Evolutionary conservation across 257 asterid species (phyloP), one percentile per base, ranked within the genome.

Genomic region (Pogostemon cablin): DNA sequence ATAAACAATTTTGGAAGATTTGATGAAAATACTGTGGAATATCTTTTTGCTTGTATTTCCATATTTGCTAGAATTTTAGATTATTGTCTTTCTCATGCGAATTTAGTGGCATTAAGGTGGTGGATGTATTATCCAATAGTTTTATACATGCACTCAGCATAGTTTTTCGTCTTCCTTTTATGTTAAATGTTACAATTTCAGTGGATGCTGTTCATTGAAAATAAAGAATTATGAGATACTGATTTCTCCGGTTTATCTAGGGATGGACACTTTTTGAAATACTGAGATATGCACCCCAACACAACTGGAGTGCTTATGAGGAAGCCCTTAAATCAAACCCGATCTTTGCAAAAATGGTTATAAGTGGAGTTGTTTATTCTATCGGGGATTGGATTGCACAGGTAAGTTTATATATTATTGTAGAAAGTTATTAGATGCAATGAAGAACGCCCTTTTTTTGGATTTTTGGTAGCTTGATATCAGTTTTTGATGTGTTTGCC

Each of bases 381-480:
- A 35, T 91, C 2, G 96, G 95, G 12, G 96, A 87, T 71, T 89
- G 98, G 98, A 89, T 89, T 62, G 96, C 98, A 68, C 95, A 89
- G 93, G 96, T 91, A 50, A 37, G 88, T 72, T 43, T 9, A 39
- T 67, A 5, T 42, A 64, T n/a, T 41, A 12, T 12, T 47, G 3
- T 17, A 25, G 38, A 43, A 10, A 3, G 4, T 20, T 52, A 9
- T 17, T 63, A 11, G 3, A 63, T 70, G 63, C 17, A 50, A 10
- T 25, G 64, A 46, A 12, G 6, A 12, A 48, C 44, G 44, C 53
- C 41, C 11, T 34, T n/a, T 10, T 55, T 42, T 3, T 58, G 25
- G 34, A 8, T 69, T 61, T 54, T 47, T 15, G 3, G 60, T 67
- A 44, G 68, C 8, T 3, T 53, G 9, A 66, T 48, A 46, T 8